Conservation (phyloP, 768 basidiomycete genomes). For the Hericium erinaceus region DNA sequence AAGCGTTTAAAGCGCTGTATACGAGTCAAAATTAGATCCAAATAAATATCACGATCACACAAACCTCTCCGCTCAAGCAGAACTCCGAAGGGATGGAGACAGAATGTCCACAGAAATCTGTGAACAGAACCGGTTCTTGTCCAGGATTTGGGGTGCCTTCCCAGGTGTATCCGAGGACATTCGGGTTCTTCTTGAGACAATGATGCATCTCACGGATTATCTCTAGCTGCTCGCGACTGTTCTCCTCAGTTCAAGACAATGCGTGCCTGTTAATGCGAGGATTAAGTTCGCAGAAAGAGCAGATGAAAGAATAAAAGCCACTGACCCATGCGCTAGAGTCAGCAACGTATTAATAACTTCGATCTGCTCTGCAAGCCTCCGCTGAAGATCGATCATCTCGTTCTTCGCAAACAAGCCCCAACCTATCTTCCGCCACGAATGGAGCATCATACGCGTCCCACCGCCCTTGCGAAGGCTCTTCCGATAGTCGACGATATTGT, state of each 20-base stretch:
- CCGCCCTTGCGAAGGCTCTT: not conserved
- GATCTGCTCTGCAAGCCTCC: not conserved
- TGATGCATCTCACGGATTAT: not conserved
- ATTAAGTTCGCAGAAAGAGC: not conserved
- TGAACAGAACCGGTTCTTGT: not conserved
- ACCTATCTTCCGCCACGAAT: not conserved
- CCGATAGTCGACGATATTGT: too few relatives aligned
- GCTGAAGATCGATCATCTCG: not conserved
- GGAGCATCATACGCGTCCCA: not conserved
- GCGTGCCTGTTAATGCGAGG: too few relatives aligned
- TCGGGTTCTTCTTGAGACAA: not conserved
- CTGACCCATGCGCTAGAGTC: not conserved
- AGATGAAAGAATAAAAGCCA: not conserved
- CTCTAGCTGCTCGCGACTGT: not conserved
- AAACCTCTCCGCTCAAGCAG: too few relatives aligned
- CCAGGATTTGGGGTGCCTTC: not conserved
- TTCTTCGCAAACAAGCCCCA: not conserved
- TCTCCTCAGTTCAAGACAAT: too few relatives aligned
- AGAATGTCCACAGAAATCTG: not conserved
- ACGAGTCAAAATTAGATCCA: too few relatives aligned
- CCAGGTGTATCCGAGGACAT: not conserved
- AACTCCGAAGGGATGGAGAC: not conserved
- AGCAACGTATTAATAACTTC: not conserved
- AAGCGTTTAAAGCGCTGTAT: too few relatives aligned
- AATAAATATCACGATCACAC: too few relatives aligned